Percentiles rank a stretch among this genome's conserved stretches.
Conservation (phyloP, 2,329 filamentous ascomycete species). For the Scedosporium apiospermum region DNA sequence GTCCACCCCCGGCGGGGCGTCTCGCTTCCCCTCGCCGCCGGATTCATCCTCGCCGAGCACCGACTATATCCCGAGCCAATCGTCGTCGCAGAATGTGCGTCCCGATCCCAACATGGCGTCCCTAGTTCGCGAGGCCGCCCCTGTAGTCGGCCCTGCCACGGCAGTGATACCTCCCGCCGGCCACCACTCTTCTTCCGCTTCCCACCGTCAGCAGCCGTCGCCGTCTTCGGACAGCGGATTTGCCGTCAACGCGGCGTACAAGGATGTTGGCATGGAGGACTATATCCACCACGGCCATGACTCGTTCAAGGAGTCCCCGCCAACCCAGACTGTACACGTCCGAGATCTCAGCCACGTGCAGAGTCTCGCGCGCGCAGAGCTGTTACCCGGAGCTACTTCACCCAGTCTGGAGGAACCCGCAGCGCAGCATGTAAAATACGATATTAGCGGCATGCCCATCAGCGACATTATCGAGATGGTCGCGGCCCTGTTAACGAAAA, state of each 20-base stretch:
- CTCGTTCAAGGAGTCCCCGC: conserved; percentile 9
- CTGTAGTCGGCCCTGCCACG: conserved; percentile 8
- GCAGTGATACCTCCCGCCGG: conserved; percentile 10
- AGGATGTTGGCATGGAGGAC: conserved; percentile 11
- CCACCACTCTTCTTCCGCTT: conserved; percentile 8
- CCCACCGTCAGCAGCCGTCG: conserved; percentile 22
- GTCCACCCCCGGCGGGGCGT: conserved; percentile 29
- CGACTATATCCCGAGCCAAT: conserved; percentile 3
- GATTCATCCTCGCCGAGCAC: conserved; percentile 32
- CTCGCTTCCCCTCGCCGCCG: conserved; percentile 44
- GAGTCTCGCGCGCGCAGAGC: conserved; percentile 72
- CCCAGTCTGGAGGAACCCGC: conserved; percentile 41
- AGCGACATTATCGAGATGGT: conserved; percentile 99
- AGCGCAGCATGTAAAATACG: conserved; percentile 59
- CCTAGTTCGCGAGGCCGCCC: conserved; percentile 7
- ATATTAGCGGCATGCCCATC: conserved; percentile 96
- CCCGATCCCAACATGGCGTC: neutral
- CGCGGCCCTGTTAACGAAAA: conserved; percentile 88
- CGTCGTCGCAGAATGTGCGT: conserved; percentile 2
- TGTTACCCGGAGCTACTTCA: conserved; percentile 42
- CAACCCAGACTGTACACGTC: conserved; percentile 59
- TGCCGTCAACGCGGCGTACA: conserved; percentile 10
- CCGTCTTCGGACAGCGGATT: conserved; percentile 23
- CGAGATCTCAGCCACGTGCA: conserved; percentile 87
- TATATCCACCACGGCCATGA: conserved; percentile 12